phyloP scores from a whole-genome alignment of 2,329 filamentous ascomycete species.

The Conoideocrella luteorostrata region DNA sequence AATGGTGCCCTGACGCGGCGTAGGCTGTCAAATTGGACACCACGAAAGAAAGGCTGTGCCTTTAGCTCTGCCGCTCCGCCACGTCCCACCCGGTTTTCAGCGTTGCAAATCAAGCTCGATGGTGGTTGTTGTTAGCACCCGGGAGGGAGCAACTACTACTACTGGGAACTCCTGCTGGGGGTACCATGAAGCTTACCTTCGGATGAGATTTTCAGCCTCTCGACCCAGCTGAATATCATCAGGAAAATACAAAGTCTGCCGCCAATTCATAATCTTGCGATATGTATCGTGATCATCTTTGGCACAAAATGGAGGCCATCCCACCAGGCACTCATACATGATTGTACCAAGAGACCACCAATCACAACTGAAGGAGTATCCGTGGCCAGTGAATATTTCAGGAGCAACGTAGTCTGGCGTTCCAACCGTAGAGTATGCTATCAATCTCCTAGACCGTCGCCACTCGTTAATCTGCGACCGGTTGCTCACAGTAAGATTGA shows the following conservation, averaged over 20 bases:
- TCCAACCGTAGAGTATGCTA: constrained; percentile 97
- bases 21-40: constrained; percentile 88
- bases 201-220: constrained; percentile 86
- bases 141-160: not conserved
- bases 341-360: constrained; percentile 99
- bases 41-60: constrained; percentile 88
- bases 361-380: constrained; percentile 94
- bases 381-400: constrained; percentile 94
- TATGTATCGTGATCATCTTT: constrained; percentile 97
- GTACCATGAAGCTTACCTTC: constrained; percentile 55
- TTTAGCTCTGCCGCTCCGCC: constrained; percentile 88
- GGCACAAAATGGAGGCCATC: constrained; percentile 99
- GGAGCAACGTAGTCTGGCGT: constrained; percentile 98
- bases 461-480: constrained; percentile 97
- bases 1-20: constrained; percentile 92
- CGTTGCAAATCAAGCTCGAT: constrained; percentile 93
- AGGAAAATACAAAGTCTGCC: constrained; percentile 89
- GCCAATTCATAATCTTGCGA: constrained; percentile 98
- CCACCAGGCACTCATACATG: constrained; percentile 98
- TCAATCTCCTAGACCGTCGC: constrained; percentile 88
- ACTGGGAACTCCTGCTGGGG: too few species aligned
- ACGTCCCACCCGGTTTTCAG: constrained; percentile 82
- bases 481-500: constrained; percentile 80
- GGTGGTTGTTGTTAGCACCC: not conserved
- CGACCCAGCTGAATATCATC: constrained; percentile 83